A percentile compares a stretch with the other conserved stretches of the same genome.
These are phyloP conservation scores for Tetrapisispora iriomotensis DNA, from an alignment of 805 yeast genomes.

Conservation along the genomic window DNA sequence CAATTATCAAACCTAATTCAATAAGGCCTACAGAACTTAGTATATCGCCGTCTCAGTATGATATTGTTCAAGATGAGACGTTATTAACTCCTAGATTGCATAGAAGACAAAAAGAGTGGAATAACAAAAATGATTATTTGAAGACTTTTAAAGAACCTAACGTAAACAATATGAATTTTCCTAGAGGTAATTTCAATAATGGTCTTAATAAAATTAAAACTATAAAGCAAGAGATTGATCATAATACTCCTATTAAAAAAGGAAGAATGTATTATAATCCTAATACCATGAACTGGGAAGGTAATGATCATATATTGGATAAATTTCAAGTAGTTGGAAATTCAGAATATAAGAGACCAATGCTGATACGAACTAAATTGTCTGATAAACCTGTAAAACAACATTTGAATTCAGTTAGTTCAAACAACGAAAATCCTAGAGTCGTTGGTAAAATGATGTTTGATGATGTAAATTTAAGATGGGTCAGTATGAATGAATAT, in stretches of 20 bases:
- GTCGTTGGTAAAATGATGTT: conserved; percentile 28
- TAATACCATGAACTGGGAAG: conserved; percentile 25
- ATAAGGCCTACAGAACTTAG: conserved; percentile 7
- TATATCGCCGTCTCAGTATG: conserved; percentile 22
- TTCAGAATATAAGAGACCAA: conserved; percentile 14
- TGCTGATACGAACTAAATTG: conserved; percentile 12
- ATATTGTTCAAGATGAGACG: conserved; percentile 19
- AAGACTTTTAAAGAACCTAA: conserved; percentile 16
- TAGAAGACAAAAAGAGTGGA: conserved; percentile 17
- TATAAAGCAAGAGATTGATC: conserved; percentile 28
- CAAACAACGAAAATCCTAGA: conserved; percentile 8
- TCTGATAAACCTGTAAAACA: neutral
- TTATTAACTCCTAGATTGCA: conserved; percentile 23
- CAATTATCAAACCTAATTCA: neutral
- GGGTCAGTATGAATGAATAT: conserved; percentile 20
- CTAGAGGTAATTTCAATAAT: neutral
- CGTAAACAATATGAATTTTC: neutral
- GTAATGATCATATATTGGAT: conserved; percentile 20
- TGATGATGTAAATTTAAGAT: conserved; percentile 26
- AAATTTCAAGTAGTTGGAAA: conserved; percentile 19
- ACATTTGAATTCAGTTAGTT: neutral
- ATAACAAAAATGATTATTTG: conserved; percentile 9
- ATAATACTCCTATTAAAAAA: conserved; percentile 26
- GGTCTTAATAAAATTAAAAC: conserved; percentile 17
- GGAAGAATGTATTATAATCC: conserved; percentile 26